Base-by-base conservation (phyloP, 768 basidiomycete species). In the Paxillus rubicundulus region DNA sequence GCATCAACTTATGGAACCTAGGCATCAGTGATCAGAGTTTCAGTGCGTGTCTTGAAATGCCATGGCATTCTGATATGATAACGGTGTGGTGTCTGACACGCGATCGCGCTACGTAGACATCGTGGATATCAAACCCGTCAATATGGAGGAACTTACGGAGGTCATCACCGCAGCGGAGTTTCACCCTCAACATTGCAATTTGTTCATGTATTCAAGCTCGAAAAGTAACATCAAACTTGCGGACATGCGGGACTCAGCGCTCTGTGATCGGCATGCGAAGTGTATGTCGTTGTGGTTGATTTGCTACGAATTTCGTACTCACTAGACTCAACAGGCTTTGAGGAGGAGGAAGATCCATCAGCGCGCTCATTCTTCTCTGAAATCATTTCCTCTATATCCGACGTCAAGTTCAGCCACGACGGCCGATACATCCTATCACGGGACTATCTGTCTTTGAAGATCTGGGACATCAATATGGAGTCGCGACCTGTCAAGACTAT, bases 381-480 rank as follows among this genome's bases (percentile, higher is more conserved):
- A 74, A 99, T 98, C 64, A 98, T 99, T 55, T 98, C 97, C 1
- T 98, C 96, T 32, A 98, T 99, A 65, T 98, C 96, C 44, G 97
- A 99, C 72, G 96, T 99, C 72, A 97, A 98, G 73, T 99, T 99
- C 78, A 97, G 94, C 60, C 87, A 87, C 51, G 97, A 98, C 65
- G 97, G 97, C 5, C 86, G 94, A 56, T 97, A 96, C 74, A 97
- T 98, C 65, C 81, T 99, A 40, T 90, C 94, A 50, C 85, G 97
- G 55, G 97, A 99, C 75, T 99, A 98, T 72, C 77, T 99, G 32
- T 96, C 95, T 49, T 77, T 99, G 62, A 98, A 98, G 80, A 96
- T 99, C 67, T 99, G 97, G 97, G 97, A 99, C 72, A 82, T 98
- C 72, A 97, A 97, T 72, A 98, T 98, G 95, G 97, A 99, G 73